Conservation (phyloP, 2,329 filamentous ascomycete genomes). For the Trichoderma lentiforme region DNA sequence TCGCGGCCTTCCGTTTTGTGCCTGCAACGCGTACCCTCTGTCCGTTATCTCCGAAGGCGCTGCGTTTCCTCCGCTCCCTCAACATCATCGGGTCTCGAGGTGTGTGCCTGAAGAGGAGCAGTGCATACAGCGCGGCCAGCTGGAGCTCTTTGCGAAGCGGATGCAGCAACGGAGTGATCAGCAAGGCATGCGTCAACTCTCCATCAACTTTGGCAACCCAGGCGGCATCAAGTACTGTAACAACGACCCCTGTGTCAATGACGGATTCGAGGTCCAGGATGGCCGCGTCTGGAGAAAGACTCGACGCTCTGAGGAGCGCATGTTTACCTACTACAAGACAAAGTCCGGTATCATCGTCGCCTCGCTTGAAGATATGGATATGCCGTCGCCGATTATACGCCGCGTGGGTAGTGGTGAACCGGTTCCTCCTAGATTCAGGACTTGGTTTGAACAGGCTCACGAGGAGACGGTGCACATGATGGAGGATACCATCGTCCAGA, state of each 20-base stretch:
- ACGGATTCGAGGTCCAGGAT: constrained; percentile 23
- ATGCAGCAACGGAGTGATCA: neutral
- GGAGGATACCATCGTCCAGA: constrained; percentile 20
- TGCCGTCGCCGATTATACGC: constrained; percentile 20
- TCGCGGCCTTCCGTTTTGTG: constrained; percentile 11
- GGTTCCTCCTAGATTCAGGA: constrained; percentile 9
- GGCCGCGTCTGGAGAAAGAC: constrained; percentile 15
- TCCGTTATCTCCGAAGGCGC: constrained; percentile 17
- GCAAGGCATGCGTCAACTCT: constrained; percentile 6
- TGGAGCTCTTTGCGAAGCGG: constrained; percentile 7
- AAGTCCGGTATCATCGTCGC: constrained; percentile 21
- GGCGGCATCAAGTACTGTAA: constrained; percentile 21
- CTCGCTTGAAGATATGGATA: constrained; percentile 13
- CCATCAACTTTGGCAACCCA: constrained; percentile 23
- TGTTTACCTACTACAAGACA: constrained; percentile 23
- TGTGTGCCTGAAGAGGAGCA: constrained; percentile 22
- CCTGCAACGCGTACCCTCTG: constrained; percentile 24
- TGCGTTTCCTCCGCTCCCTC: neutral
- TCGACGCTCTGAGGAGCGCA: constrained; percentile 17
- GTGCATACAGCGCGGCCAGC: constrained; percentile 12
- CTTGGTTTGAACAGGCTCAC: constrained; percentile 18
- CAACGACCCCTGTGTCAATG: constrained; percentile 23
- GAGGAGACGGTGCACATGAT: constrained; percentile 18
- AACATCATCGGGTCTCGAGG: constrained; percentile 22
- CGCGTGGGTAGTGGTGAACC: constrained; percentile 13